Conservation (phyloP, 202 grass and related monocot genomes). For the Schoenoplectus triqueter region DNA sequence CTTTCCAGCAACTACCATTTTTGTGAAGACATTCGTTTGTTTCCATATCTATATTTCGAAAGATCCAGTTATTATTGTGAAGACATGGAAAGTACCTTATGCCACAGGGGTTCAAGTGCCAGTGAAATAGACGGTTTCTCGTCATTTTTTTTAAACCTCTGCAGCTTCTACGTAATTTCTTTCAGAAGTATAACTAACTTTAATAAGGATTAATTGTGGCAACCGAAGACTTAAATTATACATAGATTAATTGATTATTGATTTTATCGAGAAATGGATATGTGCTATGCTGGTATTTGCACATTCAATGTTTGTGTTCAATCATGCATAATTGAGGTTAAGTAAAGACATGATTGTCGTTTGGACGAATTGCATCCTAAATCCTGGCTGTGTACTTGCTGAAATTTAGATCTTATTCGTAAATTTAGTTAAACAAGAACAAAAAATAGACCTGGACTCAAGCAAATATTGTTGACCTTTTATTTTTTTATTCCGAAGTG, state of each 20-base stretch:
- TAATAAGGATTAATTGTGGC: no score
- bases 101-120: background rate
- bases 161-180: no score
- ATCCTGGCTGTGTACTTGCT: background rate
- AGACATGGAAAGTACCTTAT: no score
- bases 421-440: background rate
- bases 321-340: background rate
- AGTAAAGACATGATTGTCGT: background rate
- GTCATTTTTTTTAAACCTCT: background rate
- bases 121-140: background rate
- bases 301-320: background rate
- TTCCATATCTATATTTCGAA: constrained; percentile 55
- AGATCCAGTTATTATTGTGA: background rate
- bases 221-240: no score
- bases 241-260: no score
- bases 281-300: constrained; percentile 8
- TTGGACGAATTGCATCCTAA: constrained; percentile 6
- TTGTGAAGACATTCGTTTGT: constrained; percentile 81
- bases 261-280: no score
- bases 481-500: constrained; percentile 52
- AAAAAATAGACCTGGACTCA: constrained; percentile 52
- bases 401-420: background rate
- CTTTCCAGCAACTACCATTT: constrained; percentile 87
- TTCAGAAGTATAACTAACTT: no score
- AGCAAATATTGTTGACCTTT: constrained; percentile 73